Evolutionary conservation across 2,329 filamentous ascomycete species (phyloP).

Genomic region (Aspergillus ruber): DNA sequence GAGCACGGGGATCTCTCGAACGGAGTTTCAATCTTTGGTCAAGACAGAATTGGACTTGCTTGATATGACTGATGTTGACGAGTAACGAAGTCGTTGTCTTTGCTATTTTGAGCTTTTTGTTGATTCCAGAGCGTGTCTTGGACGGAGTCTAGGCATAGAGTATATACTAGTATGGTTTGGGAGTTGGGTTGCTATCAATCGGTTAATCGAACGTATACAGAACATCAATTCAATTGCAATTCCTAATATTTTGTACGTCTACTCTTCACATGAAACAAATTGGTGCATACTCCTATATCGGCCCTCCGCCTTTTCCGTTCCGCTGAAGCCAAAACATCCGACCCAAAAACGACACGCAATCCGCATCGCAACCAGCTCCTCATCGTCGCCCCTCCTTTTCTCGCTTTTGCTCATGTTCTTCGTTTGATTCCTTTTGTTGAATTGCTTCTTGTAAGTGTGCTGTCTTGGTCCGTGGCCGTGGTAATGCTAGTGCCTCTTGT

Average conservation of each 20-base stretch:
- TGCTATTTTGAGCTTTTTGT: not conserved
- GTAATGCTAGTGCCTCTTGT: not conserved
- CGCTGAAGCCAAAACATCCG: slow-evolving; percentile 2
- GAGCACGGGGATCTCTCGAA: slow-evolving; percentile 51
- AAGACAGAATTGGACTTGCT: slow-evolving; percentile 54
- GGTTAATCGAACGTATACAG: too few relatives aligned
- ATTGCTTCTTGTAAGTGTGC: not conserved
- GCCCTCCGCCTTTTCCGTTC: slow-evolving; percentile 18
- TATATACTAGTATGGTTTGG: too few relatives aligned
- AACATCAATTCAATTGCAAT: too few relatives aligned
- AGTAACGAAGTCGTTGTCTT: slow-evolving; percentile 4
- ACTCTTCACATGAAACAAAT: not conserved
- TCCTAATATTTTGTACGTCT: too few relatives aligned
- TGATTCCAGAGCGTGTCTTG: not conserved
- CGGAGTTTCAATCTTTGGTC: slow-evolving; percentile 56
- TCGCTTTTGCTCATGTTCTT: slow-evolving; percentile 6
- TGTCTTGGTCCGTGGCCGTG: not conserved
- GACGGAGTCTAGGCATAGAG: too few relatives aligned
- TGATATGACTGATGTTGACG: slow-evolving; percentile 48
- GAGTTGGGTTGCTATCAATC: too few relatives aligned
- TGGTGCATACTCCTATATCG: slow-evolving; percentile 13
- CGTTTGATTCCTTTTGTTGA: not conserved
- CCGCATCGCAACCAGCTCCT: slow-evolving; percentile 5
- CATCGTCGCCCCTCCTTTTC: not conserved
- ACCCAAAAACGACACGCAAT: not conserved